Evolutionary conservation across 2,329 filamentous ascomycete species (phyloP), one percentile per base, ranked within the genome.

Genomic region (Chalaropsis thielavioides): DNA sequence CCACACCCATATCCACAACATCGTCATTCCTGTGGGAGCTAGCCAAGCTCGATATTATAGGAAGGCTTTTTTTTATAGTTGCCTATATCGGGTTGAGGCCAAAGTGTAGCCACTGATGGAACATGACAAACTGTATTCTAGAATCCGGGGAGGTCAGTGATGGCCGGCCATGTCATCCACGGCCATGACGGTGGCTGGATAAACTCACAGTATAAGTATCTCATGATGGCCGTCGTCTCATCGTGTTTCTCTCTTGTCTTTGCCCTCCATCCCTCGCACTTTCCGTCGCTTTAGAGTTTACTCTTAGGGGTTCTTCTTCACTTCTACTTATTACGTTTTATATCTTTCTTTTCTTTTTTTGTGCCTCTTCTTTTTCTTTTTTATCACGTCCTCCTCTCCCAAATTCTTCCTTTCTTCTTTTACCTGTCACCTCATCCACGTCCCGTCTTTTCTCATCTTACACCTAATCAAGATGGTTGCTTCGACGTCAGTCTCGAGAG

Each of bases 401-500:
- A n/a, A n/a, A n/a, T n/a, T n/a, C 2, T 24, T 62, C 22, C 27
- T 22, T 27, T 44, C n/a, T 58, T 31, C 27, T 58, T 27, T 19
- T 65, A 31, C 58, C 63, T 19, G 11, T 59, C 35, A 49, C 44
- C 49, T 49, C 60, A 59, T 27, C 24, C 31, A 19, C 49, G 35
- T 46, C 60, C 54, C 43, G 35, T 41, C 24, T 17, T 40, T 17
- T 46, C 63, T n/a, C 17, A 60, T 27, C 40, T n/a, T 22, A 38
- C 27, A 61, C 8, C 40, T 17, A 17, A 13, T 31, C 60, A 66
- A 63, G 24, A 66, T 66, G 65, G 62, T 58, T 49, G 40, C 40
- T 4, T 58, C 64, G 27, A 56, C 62, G 19, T 64, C 62, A 44
- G 46, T 58, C 15, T 31, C 44, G 13, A 66, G 60, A 43, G 15